phyloP scores from a whole-genome alignment of 352 stramenopile genomes.

The Globisporangium sylvaticum region DNA sequence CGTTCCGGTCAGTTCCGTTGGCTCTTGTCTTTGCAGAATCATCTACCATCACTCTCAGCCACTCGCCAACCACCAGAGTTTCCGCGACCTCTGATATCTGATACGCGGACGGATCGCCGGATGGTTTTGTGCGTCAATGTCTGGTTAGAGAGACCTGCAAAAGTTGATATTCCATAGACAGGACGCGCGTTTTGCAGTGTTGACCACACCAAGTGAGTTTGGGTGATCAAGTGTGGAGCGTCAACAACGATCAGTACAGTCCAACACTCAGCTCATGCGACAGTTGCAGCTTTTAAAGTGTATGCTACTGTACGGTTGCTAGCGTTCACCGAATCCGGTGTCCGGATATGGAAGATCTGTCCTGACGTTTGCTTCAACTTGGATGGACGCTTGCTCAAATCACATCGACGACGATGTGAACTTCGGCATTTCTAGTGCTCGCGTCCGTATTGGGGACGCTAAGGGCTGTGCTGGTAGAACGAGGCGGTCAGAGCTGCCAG shows the following conservation, averaged over 20 bases:
- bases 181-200: background rate
- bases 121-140: too few relatives aligned
- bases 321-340: background rate
- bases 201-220: background rate
- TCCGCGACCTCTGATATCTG: background rate
- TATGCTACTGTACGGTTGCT: background rate
- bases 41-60: constrained; percentile 11
- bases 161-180: background rate
- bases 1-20: constrained; percentile 1
- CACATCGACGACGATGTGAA: too few relatives aligned
- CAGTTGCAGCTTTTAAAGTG: background rate
- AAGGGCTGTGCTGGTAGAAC: too few relatives aligned
- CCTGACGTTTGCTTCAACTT: background rate
- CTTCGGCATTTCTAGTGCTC: too few relatives aligned
- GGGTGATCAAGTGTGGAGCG: background rate
- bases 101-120: background rate
- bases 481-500: too few relatives aligned
- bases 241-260: background rate
- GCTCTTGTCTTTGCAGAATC: constrained; percentile 12
- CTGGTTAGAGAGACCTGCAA: background rate
- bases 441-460: too few relatives aligned
- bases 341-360: background rate
- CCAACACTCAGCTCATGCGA: background rate
- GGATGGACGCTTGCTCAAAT: background rate
- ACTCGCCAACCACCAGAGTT: constrained; percentile 4